Conservation (phyloP, 345 rosid species). For the Sonneratia caseolaris region DNA sequence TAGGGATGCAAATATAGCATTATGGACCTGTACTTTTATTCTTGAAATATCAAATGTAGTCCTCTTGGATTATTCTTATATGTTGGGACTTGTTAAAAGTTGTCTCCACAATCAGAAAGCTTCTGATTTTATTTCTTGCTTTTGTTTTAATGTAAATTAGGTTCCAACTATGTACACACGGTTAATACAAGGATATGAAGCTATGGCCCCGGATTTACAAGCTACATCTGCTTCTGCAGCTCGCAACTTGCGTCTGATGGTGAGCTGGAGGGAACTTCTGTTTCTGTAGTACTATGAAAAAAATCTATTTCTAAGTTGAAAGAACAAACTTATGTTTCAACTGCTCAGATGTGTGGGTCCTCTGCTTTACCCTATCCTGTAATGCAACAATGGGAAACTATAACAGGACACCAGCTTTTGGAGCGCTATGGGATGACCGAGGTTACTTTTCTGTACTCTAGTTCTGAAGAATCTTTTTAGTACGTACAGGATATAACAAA, state of each 20-base stretch:
- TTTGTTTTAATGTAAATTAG: slow-evolving; percentile 19
- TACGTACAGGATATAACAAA: not conserved
- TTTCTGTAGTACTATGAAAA: not conserved
- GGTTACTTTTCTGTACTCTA: slow-evolving; percentile 22
- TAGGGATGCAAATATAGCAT: not conserved
- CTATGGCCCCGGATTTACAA: slow-evolving; percentile 70
- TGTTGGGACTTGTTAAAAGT: not conserved
- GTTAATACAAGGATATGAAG: slow-evolving; percentile 91
- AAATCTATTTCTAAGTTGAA: not conserved
- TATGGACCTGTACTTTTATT: not conserved
- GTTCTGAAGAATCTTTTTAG: not conserved
- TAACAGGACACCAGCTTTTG: slow-evolving; percentile 89
- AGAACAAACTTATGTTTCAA: not conserved
- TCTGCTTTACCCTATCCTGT: slow-evolving; percentile 92
- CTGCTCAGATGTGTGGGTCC: slow-evolving; percentile 83
- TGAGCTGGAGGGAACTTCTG: slow-evolving; percentile 16
- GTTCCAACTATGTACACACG: slow-evolving; percentile 97
- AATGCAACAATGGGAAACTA: slow-evolving; percentile 89
- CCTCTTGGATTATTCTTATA: not conserved
- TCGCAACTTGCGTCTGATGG: slow-evolving; percentile 77
- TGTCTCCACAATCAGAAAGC: not conserved
- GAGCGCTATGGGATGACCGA: slow-evolving; percentile 99
- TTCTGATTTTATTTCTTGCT: not conserved
- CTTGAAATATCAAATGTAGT: not conserved
- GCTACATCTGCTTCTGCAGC: slow-evolving; percentile 66